Evolutionary conservation across 805 yeast species (phyloP), one percentile per base, ranked within the genome.

Genomic region (Kregervanrija fluxuum): DNA sequence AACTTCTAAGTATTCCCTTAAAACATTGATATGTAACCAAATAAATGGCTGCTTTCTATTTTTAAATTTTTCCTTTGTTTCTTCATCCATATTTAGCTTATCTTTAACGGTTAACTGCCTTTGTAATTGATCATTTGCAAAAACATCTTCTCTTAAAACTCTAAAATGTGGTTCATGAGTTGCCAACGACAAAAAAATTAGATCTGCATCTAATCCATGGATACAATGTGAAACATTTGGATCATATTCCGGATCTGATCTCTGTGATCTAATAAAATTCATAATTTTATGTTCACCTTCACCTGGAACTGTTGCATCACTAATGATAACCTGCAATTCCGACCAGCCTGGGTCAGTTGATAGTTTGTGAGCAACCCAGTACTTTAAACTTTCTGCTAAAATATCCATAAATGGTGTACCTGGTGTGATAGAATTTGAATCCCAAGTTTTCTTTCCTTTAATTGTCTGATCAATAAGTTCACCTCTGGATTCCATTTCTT

Each of bases 211-310:
- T 52, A 93, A 71, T 30, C 99, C 99, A 64, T 93, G 95, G 46
- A 93, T 90, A 63, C 95, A 87, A 64, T 93, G 99, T n/a, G 80
- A 74, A 1, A 96, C 90, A 61, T 93, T 91, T 43, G 98, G 96
- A 58, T 87, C 77, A 64, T 91, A 86, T 58, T 81, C 80, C 0
- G 95, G 86, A 54, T 85, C 93, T 35, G 84, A 76, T 54, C 98
- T 74, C 61, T 90, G 98, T 36, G 86, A 77, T 57, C 99, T 78
- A 46, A 93, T 85, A 61, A 90, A 93, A 56, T 85, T 89, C 99
- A 93, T 93, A 55, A 93, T 82, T 64, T 93, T 93, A 69, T 93
- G 99, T 65, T 93, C 99, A 61, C 99, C 99, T 73, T 93, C 99
- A 50, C 99, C 99, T 1, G 99, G 99, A 11, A 91, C 98, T 0